Base-by-base conservation (phyloP, 352 stramenopile species). In the Pythium oligandrum region DNA sequence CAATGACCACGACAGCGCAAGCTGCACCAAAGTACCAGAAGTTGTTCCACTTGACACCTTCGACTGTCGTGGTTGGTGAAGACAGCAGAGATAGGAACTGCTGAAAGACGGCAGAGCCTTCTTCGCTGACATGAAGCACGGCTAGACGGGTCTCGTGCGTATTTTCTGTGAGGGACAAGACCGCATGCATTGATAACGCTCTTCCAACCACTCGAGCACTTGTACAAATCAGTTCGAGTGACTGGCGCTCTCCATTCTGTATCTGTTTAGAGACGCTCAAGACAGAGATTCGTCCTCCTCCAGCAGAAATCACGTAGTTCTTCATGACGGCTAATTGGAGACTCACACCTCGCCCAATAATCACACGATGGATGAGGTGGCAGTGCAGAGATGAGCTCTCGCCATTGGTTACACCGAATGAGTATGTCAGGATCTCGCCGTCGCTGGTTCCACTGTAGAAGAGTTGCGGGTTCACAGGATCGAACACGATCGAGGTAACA, bases 381-480 rank as follows among this genome's bases (percentile, higher is more conserved):
- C 57, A 63, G n/a, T 33, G 44, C 39, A 26, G 17, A 26, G 17
- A 17, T 37, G 43, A 44, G 40, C 32, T 33, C 56, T 31, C 31
- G 30, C 42, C 4, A 50, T 48, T 6, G 47, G 36, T 55, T 1
- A 37, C 30, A 9, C 7, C 4, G 0, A 75, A 51, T 6, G 39
- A 31, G 38, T 77, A 85, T 11, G 63, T 57, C 4, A 88, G 59
- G 9, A 88, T 36, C 34, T 85, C 71, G 7, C 78, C 75, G n/a
- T 58, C 37, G 0, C 58, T 38, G 0, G 78, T 86, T 0, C 75
- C 75, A 10, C 50, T 55, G 40, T 80, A 88, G 12, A 88, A 33
- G n/a, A 86, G 46, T 1, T 83, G 71, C 0, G 51, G 50, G 4
- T 74, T 53, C 6, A 59, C 37, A 0, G 57, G 38, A 39, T 86